Percentiles rank a stretch among this genome's conserved stretches.
phyloP scores from a whole-genome alignment of 169 alveolate species.

The Blepharisma undulans region DNA sequence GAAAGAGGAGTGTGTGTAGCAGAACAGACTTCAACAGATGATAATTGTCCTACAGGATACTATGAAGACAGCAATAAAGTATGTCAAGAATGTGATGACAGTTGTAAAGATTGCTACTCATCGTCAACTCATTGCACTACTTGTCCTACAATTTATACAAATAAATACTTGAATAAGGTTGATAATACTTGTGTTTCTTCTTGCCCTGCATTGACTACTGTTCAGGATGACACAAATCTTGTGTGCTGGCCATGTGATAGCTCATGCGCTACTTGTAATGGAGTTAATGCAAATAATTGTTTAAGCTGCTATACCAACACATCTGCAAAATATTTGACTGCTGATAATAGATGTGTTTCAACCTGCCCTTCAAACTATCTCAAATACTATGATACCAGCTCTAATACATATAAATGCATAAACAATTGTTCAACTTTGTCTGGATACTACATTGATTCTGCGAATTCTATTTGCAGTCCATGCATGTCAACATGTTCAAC shows the following conservation, averaged over 20 bases:
- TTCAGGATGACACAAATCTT: too few species aligned
- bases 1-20: neutral
- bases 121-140: neutral
- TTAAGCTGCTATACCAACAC: neutral
- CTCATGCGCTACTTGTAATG: too few species aligned
- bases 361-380: too few species aligned
- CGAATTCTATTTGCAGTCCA: too few species aligned
- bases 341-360: too few species aligned
- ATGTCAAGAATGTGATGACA: neutral
- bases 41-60: slow-evolving; percentile 9
- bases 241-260: too few species aligned
- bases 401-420: too few species aligned
- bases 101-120: neutral
- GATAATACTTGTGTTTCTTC: neutral
- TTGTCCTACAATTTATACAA: neutral
- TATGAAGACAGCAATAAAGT: neutral
- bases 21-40: neutral
- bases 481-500: too few species aligned
- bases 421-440: neutral
- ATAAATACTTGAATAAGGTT: too few species aligned
- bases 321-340: too few species aligned
- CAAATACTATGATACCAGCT: too few species aligned
- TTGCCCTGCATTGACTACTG: neutral
- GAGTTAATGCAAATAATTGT: neutral
- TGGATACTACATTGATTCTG: neutral